These are phyloP conservation scores for Ogataea zsoltii DNA, from an alignment of 805 yeast species.

Conservation along the genomic window DNA sequence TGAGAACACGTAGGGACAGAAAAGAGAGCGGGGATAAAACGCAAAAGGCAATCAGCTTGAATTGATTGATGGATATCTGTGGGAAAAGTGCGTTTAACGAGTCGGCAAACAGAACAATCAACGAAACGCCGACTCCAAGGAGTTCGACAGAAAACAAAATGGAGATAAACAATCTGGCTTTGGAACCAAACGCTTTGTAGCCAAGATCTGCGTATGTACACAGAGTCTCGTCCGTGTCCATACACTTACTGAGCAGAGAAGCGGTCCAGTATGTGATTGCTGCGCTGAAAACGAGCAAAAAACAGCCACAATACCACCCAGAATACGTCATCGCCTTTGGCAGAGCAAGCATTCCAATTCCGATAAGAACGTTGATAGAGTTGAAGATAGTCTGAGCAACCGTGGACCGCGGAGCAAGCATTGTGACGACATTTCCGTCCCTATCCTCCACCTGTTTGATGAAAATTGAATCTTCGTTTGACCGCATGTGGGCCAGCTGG, in stretches of 20 bases:
- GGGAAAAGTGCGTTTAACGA: constrained; percentile 73
- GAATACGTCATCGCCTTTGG: constrained; percentile 65
- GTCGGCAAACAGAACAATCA: constrained; percentile 82
- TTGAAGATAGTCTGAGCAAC: constrained; percentile 71
- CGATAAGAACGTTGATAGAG: constrained; percentile 64
- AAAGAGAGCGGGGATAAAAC: constrained; percentile 79
- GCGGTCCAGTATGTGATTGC: constrained; percentile 76
- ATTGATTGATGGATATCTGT: constrained; percentile 47
- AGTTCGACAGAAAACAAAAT: constrained; percentile 74
- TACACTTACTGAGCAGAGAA: constrained; percentile 64
- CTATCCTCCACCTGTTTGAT: constrained; percentile 60
- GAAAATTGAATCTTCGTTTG: constrained; percentile 32
- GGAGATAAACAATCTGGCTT: constrained; percentile 74
- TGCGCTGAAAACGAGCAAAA: constrained; percentile 62
- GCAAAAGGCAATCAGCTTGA: constrained; percentile 68
- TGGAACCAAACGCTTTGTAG: constrained; percentile 77
- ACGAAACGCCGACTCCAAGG: constrained; percentile 77
- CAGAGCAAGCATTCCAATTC: constrained; percentile 66
- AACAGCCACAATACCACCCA: constrained; percentile 67
- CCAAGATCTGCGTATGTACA: constrained; percentile 90
- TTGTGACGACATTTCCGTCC: constrained; percentile 69
- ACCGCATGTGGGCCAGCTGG: constrained; percentile 20
- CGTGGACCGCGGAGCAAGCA: constrained; percentile 79
- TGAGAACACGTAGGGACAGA: constrained; percentile 54
- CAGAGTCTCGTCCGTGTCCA: constrained; percentile 77